Base-by-base conservation (phyloP, 1,284 basidiomycete species). In the Garcileccinum viscosum region DNA sequence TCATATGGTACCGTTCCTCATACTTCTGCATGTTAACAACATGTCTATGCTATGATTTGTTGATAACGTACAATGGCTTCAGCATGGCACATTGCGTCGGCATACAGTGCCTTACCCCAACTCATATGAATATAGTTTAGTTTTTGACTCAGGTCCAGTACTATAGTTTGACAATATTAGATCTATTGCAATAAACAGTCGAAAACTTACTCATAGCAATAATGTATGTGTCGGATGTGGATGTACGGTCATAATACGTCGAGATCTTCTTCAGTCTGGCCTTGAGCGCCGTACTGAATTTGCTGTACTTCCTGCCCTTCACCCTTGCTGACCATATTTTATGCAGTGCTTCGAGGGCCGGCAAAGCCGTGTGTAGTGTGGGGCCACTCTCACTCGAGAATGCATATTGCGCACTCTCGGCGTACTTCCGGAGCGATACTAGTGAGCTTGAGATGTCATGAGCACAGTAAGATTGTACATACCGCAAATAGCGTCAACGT, bases 151-250 rank as follows among this genome's bases (percentile, higher is more conserved):
- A 17, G 44, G 14, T 66, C 35, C 4, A 66, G 65, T 47, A 66
- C 65, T 66, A 32, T 22, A 44, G n/a, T n/a, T n/a, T n/a, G n/a
- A n/a, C n/a, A n/a, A 2, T 5, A 27, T 66, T 50, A 64, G 65
- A 35, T 24, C 37, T 5, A 27, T 63, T 24, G 19, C 27, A 30
- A 37, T 9, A 12, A 35, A 47, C 11, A 22, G n/a, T 59, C 6
- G 8, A 59, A 24, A 12, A 66, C 40, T 59, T 5, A 67, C 66
- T 47, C 56, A 67, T 67, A 12, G 63, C 42, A 37, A 67, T 67
- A 15, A 67, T 66, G 2, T 67, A 60, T 22, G 63, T 3, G 6
- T 67, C 4, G 1, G 66, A 65, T 2, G 1, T 32, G 4, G 17
- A 67, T 37, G 53, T 65, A 44, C 1, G 4, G 62, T 59, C 19